Evolutionary conservation across 805 yeast genomes (phyloP).

Genomic region (Kazachstania kunashirensis): DNA sequence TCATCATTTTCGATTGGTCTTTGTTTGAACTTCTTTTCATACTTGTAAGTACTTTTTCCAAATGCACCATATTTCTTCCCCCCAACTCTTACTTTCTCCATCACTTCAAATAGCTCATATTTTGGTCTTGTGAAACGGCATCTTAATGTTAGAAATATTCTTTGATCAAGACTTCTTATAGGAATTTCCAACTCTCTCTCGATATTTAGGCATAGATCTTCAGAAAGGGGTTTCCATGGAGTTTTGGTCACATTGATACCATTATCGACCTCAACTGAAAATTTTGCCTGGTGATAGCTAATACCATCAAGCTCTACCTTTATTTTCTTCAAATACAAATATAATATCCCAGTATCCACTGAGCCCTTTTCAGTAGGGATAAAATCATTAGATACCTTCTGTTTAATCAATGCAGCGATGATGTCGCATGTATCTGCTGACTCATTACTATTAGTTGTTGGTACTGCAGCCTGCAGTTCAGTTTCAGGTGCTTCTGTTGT

Average conservation of each 20-base stretch:
- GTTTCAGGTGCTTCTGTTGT: too few species aligned
- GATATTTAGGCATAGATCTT: conserved; percentile 30
- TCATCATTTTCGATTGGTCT: conserved; percentile 42
- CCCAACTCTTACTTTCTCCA: conserved; percentile 41
- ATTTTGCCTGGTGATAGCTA: conserved; percentile 36
- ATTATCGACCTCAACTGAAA: conserved; percentile 55
- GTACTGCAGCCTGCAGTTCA: too few species aligned
- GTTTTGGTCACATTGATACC: conserved; percentile 75
- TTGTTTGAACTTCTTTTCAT: conserved; percentile 40
- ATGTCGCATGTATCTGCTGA: too few species aligned
- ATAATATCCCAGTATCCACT: conserved; percentile 38
- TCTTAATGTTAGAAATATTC: conserved; percentile 65
- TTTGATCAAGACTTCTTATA: conserved; percentile 34
- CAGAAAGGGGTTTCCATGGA: conserved; percentile 33
- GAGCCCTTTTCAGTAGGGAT: neutral
- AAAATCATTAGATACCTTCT: neutral
- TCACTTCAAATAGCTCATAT: conserved; percentile 48
- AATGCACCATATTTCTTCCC: conserved; percentile 27
- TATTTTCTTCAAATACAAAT: conserved; percentile 41
- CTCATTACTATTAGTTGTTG: too few species aligned
- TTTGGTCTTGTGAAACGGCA: conserved; percentile 41
- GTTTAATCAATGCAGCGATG: too few species aligned
- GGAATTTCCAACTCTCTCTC: conserved; percentile 66
- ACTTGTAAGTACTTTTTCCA: conserved; percentile 30
- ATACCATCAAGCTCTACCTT: conserved; percentile 41